These are phyloP conservation scores for Fagopyrum tataricum DNA, from an alignment of 148 eudicot genomes.

Conservation along the genomic window DNA sequence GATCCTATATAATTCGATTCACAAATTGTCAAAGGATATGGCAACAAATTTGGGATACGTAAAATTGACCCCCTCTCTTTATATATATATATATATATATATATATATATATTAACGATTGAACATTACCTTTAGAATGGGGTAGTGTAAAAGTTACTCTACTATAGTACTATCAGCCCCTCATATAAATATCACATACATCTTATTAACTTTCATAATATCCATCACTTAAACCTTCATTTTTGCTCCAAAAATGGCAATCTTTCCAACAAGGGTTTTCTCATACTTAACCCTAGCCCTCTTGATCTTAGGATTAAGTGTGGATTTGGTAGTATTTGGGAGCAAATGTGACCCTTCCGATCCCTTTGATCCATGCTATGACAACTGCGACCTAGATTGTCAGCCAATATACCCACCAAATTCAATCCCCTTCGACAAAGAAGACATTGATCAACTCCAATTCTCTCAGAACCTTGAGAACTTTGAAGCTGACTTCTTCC, in stretches of 20 bases:
- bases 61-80: no score
- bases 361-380: conserved; percentile 12
- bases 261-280: not conserved
- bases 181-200: no score
- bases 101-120: no score
- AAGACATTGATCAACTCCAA: conserved; percentile 40
- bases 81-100: no score
- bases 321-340: not conserved
- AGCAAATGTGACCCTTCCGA: not conserved
- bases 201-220: no score
- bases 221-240: not conserved
- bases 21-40: no score
- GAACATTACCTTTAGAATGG: no score
- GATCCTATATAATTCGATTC: no score
- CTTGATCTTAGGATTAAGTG: not conserved
- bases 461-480: conserved; percentile 68
- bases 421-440: conserved; percentile 30
- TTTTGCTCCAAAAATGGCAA: not conserved
- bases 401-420: conserved; percentile 25
- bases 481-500: conserved; percentile 56
- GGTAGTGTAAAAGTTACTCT: no score
- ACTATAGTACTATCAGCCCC: no score
- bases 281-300: not conserved
- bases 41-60: no score
- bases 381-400: conserved; percentile 20